Percentiles rank a stretch among this genome's conserved stretches.
Conservation (phyloP, 345 rosid genomes). For the Linum lewisii region DNA sequence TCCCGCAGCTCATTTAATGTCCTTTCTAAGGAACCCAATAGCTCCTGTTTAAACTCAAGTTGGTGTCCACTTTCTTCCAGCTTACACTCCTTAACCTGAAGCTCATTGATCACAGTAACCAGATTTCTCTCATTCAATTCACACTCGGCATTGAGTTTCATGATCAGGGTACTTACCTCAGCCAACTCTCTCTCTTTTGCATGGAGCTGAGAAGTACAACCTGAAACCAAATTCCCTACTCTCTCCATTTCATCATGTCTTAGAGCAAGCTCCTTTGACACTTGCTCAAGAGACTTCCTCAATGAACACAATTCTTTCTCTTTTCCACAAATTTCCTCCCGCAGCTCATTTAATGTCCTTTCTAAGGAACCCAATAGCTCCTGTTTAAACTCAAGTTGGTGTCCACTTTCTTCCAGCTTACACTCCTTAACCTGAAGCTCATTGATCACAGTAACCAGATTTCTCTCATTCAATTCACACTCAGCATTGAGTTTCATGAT, state of each 20-base stretch:
- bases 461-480: background rate
- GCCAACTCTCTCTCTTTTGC: conserved; percentile 4
- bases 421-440: too few species aligned
- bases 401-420: too few species aligned
- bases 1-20: too few species aligned
- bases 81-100: too few species aligned
- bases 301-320: too few species aligned
- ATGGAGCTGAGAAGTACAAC: background rate
- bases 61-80: too few species aligned
- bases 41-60: too few species aligned
- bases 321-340: too few species aligned
- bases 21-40: too few species aligned
- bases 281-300: conserved; percentile 5
- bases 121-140: background rate
- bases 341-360: too few species aligned
- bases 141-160: background rate
- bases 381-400: too few species aligned
- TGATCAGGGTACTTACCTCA: background rate
- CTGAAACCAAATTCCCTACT: background rate
- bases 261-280: conserved; percentile 1
- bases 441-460: background rate
- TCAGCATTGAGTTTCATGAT: background rate
- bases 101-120: background rate
- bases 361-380: too few species aligned
- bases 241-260: conserved; percentile 15